Percentiles rank a stretch among this genome's conserved stretches.
Evolutionary conservation across 768 basidiomycete species (phyloP).

Genomic region (Mycena vulgaris): DNA sequence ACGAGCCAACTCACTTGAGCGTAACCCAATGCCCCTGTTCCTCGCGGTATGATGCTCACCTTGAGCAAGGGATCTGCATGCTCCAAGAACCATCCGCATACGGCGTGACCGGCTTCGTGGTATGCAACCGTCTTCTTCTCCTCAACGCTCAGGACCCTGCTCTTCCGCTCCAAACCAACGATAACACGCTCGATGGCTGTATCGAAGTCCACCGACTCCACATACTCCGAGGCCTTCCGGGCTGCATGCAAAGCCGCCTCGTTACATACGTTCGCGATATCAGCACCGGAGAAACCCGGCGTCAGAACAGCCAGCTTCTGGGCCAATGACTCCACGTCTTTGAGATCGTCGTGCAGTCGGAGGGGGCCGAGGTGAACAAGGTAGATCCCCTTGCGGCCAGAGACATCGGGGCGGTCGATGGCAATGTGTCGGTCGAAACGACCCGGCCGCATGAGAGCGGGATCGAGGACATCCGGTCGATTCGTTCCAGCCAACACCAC

Average conservation of each 20-base stretch:
- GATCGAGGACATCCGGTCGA: constrained; percentile 95
- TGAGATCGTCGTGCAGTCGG: constrained; percentile 71
- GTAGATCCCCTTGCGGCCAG: constrained; percentile 95
- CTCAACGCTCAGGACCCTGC: constrained; percentile 90
- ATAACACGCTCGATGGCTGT: constrained; percentile 98
- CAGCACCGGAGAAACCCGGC: constrained; percentile 98
- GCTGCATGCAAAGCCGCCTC: constrained; percentile 97
- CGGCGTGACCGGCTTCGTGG: constrained; percentile 98
- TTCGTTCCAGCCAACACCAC: constrained; percentile 98
- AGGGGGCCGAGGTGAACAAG: constrained; percentile 92
- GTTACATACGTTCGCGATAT: constrained; percentile 99
- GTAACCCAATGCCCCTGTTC: constrained; percentile 95
- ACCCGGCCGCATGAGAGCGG: constrained; percentile 96
- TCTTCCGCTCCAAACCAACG: constrained; percentile 97
- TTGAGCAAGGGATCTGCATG: constrained; percentile 97
- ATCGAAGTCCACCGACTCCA: constrained; percentile 92
- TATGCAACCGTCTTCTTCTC: constrained; percentile 99
- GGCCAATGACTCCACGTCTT: constrained; percentile 72
- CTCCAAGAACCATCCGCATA: constrained; percentile 98
- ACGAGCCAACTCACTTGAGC: constrained; percentile 76
- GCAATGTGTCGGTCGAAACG: constrained; percentile 97
- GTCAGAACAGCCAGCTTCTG: constrained; percentile 97
- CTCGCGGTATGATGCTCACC: constrained; percentile 98
- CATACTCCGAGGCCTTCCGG: constrained; percentile 82
- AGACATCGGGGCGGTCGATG: constrained; percentile 95